Evolutionary conservation across 179 eudicot species (phyloP), one percentile per base, ranked within the genome.

Genomic region (Nepenthes alata): DNA sequence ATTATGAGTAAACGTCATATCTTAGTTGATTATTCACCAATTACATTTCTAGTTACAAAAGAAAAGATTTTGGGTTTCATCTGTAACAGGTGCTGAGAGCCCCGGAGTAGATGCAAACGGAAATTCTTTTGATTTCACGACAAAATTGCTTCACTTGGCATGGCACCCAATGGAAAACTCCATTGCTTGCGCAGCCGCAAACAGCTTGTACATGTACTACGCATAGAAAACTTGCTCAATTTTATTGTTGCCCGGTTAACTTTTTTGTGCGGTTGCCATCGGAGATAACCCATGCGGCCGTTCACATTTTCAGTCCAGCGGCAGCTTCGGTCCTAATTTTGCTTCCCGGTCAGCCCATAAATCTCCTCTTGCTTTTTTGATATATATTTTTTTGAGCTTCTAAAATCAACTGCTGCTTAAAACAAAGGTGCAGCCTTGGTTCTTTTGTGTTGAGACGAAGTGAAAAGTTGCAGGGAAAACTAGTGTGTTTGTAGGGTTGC

Each of bases 201-300:
- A 82, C 78, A 82, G 86, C 68, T 60, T 82, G 80, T 82, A 82
- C 76, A 82, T 82, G 84, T 82, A 79, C 56, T 82, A 82, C 68
- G 84, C 86, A 65, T 82, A 69, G 67, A 75, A 54, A 58, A 53
- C 59, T 36, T 35, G 51, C 5, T 16, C 12, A 61, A 14, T 12
- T 11, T 1, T 11, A 34, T 5, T 11, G 35, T 35, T 50, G 48
- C 4, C 37, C 9, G 16, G 48, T 37, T 14, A 12, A 52, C 16
- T 62, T 12, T 51, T 62, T 25, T 37, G 16, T n/a, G 45, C 14
- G 55, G 25, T 6, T 52, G 55, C 55, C n/a, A 52, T 52, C 16
- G 55, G 14, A 10, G 55, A 5, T 10, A 16, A 52, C 16, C 5
- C 2, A 52, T 13, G 16, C 2, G n/a, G 55, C 55, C 11, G 5